Base-by-base conservation (phyloP, 164 flowering plant genomes). In the Nymphaea thermarum region DNA sequence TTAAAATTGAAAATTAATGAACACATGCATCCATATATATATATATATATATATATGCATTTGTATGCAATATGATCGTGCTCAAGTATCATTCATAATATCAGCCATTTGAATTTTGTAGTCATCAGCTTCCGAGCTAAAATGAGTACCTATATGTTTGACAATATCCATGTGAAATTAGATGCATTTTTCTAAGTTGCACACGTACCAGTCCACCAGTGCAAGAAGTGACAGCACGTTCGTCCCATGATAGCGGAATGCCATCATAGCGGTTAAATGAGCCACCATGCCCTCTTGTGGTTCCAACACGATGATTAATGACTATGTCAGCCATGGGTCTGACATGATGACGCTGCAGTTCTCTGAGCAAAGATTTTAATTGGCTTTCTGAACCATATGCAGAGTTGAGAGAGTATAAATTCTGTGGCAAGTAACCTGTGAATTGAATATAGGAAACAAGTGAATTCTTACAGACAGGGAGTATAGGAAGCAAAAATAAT, bases 321-420 rank as follows among this genome's bases (percentile, higher is more conserved):
- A 93, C 96, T 68, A 90, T 85, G 79, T 93, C 98, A 67, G 96
- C 96, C 95, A 93, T 93, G 68, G 96, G 76, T 80, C 98, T 80
- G 70, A 93, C 87, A 68, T 83, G 85, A 73, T 79, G 66, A 71
- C 80, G 85, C 78, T 80, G 86, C 95, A 93, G 78, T 71, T 85
- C 85, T 43, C 80, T 74, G 43, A 93, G 87, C 68, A 93, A 77
- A 70, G 82, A 78, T 81, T 82, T 93, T 60, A 90, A 73, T 64
- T 66, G 78, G 42, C 82, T 76, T 84, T 90, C 92, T 43, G 96
- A 88, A 18, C 98, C 98, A 80, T 93, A 90, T 42, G 83, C 65
- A 64, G 91, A 86, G 77, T 88, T 76, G 25, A 93, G 93, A 41
- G 90, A 85, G 78, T 88, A 93, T 44, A 93, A 87, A 76, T 93